phyloP scores from a whole-genome alignment of 176 grass and related monocot genomes.

The Phyllostachys edulis region DNA sequence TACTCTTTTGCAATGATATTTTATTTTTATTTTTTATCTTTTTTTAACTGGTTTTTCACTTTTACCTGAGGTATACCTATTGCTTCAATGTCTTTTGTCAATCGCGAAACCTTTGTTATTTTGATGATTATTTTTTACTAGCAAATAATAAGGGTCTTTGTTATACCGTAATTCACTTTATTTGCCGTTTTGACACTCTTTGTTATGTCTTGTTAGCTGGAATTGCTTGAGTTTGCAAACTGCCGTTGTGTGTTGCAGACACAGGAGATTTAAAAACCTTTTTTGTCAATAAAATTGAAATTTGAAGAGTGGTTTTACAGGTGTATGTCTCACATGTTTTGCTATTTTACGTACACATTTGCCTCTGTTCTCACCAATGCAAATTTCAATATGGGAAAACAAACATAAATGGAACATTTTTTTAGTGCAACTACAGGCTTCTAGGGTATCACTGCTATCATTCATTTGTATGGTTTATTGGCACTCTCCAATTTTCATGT shows the following conservation, averaged over 20 bases:
- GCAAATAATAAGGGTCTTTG: background rate
- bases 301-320: background rate
- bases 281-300: background rate
- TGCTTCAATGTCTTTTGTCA: background rate
- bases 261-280: background rate
- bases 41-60: background rate
- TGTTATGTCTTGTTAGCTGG: background rate
- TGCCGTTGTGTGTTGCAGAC: background rate
- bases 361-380: background rate
- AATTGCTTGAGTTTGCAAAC: background rate
- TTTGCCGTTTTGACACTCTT: background rate
- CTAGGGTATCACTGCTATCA: background rate
- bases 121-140: background rate
- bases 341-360: background rate
- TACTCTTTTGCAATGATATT: background rate
- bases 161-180: background rate
- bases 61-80: background rate
- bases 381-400: background rate
- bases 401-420: background rate
- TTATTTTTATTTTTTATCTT: background rate
- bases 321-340: background rate
- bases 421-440: background rate
- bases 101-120: background rate
- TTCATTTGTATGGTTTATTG: constrained; percentile 5
- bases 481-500: background rate